phyloP scores from a whole-genome alignment of 2,329 filamentous ascomycete genomes.

The Phaeophleospora eucalypticola region DNA sequence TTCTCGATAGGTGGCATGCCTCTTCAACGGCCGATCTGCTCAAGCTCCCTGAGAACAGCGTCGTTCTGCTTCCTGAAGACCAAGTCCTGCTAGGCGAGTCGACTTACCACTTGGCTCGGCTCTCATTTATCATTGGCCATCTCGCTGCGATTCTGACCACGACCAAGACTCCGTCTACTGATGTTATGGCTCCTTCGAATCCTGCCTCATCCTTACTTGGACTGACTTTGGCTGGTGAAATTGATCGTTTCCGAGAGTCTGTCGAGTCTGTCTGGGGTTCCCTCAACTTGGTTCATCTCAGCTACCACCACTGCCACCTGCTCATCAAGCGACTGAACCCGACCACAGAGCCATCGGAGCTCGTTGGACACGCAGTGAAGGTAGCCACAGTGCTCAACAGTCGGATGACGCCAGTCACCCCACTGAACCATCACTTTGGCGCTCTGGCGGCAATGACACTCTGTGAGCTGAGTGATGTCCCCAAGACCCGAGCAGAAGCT shows the following conservation, averaged over 20 bases:
- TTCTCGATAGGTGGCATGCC: conserved; percentile 70
- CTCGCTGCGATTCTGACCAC: conserved; percentile 47
- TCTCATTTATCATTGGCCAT: conserved; percentile 57
- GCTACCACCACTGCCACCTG: conserved; percentile 67
- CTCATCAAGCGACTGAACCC: conserved; percentile 59
- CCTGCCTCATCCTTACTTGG: conserved; percentile 44
- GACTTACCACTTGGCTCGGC: conserved; percentile 62
- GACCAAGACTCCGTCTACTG: conserved; percentile 42
- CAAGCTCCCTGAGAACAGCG: conserved; percentile 59
- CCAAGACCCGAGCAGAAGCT: conserved; percentile 56
- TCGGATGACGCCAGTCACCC: conserved; percentile 54
- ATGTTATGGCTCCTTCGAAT: conserved; percentile 41
- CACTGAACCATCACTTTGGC: conserved; percentile 64
- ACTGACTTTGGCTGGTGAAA: conserved; percentile 52
- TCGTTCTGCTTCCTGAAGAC: conserved; percentile 58
- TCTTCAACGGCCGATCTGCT: conserved; percentile 61
- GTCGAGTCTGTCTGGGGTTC: conserved; percentile 52
- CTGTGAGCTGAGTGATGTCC: conserved; percentile 54
- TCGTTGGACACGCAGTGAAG: conserved; percentile 58
- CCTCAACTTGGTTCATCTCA: conserved; percentile 60
- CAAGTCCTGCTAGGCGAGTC: conserved; percentile 58
- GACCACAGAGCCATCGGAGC: conserved; percentile 52
- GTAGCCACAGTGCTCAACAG: conserved; percentile 56
- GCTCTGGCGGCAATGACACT: conserved; percentile 59
- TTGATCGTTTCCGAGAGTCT: conserved; percentile 63